A percentile compares a stretch with the other conserved stretches of the same genome.
Conservation (phyloP, 441 rosid species). For the Euphorbia celastroides region DNA sequence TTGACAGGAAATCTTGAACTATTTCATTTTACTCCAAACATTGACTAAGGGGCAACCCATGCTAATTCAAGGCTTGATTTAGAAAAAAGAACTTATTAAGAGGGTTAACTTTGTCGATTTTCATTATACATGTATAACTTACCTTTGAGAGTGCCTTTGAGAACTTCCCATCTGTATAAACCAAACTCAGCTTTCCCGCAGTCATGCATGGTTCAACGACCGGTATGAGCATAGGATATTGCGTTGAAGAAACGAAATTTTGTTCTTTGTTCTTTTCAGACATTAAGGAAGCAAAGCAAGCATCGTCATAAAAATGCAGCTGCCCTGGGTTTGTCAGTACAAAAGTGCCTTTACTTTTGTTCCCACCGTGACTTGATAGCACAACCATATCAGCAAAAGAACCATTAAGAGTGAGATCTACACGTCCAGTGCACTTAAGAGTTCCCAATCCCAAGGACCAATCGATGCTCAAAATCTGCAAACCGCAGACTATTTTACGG, state of each 20-base stretch:
- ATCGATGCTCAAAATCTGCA: conserved; percentile 53
- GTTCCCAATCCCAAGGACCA: conserved; percentile 46
- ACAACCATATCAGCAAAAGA: conserved; percentile 54
- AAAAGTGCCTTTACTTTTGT: conserved; percentile 31
- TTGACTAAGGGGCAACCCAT: not conserved
- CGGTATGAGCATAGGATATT: conserved; percentile 46
- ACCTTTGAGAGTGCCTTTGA: conserved; percentile 56
- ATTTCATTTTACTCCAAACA: not conserved
- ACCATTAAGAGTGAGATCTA: conserved; percentile 44
- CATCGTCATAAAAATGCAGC: conserved; percentile 45
- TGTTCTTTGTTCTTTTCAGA: conserved; percentile 43
- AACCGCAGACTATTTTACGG: conserved; percentile 16
- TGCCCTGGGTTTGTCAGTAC: conserved; percentile 65
- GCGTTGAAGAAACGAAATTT: conserved; percentile 32
- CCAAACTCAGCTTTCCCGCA: conserved; percentile 30
- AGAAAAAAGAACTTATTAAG: not conserved
- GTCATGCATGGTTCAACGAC: conserved; percentile 45
- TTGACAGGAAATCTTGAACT: not conserved
- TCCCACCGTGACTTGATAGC: conserved; percentile 31
- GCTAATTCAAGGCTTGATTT: not conserved
- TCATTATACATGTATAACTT: conserved; percentile 7
- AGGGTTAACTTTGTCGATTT: not conserved
- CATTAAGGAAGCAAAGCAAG: conserved; percentile 33
- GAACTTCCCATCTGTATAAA: conserved; percentile 30
- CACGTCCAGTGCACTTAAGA: conserved; percentile 42